Conservation (phyloP, 208 protist species). For the Entamoeba moshkovskii region DNA sequence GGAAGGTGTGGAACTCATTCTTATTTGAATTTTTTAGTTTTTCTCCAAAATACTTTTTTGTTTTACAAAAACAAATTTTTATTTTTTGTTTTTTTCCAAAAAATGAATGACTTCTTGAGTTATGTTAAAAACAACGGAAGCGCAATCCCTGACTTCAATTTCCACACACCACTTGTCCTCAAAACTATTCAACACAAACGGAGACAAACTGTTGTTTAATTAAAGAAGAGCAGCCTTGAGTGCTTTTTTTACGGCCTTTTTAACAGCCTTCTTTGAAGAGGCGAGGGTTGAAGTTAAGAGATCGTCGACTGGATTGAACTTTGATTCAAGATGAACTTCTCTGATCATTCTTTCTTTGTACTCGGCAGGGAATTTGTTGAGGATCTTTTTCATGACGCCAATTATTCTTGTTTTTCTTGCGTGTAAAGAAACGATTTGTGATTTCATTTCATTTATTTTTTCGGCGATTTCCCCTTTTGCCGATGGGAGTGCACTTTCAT, state of each 20-base stretch:
- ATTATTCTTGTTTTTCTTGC: not conserved
- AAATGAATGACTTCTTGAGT: too few relatives aligned
- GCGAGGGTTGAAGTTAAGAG: not conserved
- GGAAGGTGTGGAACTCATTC: too few relatives aligned
- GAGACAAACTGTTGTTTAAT: too few relatives aligned
- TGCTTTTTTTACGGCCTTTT: not conserved
- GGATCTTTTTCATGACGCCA: not conserved
- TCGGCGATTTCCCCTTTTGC: not conserved
- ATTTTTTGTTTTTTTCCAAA: too few relatives aligned
- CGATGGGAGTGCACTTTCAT: not conserved
- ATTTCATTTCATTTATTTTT: not conserved
- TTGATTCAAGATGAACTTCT: not conserved
- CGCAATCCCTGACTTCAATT: too few relatives aligned
- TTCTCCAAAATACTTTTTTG: too few relatives aligned
- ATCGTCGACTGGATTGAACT: not conserved
- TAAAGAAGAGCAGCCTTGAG: not conserved
- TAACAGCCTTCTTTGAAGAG: not conserved
- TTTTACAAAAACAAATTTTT: too few relatives aligned
- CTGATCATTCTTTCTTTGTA: not conserved
- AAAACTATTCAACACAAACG: too few relatives aligned
- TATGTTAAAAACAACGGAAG: too few relatives aligned
- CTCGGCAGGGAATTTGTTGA: not conserved
- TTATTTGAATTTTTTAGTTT: too few relatives aligned
- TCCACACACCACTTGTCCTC: too few relatives aligned
- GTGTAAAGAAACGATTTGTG: not conserved